Conservation (phyloP, 495 filamentous ascomycete genomes). For the Saxophila tyrrhenica region DNA sequence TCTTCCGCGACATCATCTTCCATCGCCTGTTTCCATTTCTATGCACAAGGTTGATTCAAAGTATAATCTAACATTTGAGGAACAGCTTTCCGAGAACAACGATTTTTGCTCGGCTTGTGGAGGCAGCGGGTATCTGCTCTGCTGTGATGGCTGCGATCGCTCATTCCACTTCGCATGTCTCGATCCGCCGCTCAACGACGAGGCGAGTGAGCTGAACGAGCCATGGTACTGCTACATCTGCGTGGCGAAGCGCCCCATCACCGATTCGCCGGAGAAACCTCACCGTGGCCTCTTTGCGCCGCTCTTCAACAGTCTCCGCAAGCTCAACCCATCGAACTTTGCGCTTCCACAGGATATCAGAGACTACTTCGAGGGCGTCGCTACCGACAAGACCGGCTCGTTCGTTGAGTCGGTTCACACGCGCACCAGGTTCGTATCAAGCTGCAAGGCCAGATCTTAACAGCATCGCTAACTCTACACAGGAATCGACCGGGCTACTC, state of each 20-base stretch:
- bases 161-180: conserved; percentile 82
- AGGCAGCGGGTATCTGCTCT: conserved; percentile 70
- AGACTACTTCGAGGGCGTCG: conserved; percentile 62
- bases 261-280: conserved; percentile 26
- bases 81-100: conserved; percentile 61
- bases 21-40: conserved; percentile 4
- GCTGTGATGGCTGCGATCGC: conserved; percentile 80
- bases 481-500: conserved; percentile 43
- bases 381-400: conserved; percentile 60
- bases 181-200: conserved; percentile 60
- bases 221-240: conserved; percentile 79
- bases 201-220: conserved; percentile 53
- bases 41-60: conserved; percentile 8
- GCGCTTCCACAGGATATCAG: conserved; percentile 54
- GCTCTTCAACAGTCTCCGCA: conserved; percentile 47
- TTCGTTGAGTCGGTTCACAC: conserved; percentile 52
- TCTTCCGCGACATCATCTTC: conserved; percentile 1
- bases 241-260: conserved; percentile 29
- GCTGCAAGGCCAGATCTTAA: conserved; percentile 15
- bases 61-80: conserved; percentile 19
- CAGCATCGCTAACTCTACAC: conserved; percentile 1
- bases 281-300: conserved; percentile 42
- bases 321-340: conserved; percentile 61
- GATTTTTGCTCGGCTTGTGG: conserved; percentile 79
- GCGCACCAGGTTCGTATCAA: conserved; percentile 30